Base-by-base conservation (phyloP, 805 yeast species). In the Candida yuanshanica region DNA sequence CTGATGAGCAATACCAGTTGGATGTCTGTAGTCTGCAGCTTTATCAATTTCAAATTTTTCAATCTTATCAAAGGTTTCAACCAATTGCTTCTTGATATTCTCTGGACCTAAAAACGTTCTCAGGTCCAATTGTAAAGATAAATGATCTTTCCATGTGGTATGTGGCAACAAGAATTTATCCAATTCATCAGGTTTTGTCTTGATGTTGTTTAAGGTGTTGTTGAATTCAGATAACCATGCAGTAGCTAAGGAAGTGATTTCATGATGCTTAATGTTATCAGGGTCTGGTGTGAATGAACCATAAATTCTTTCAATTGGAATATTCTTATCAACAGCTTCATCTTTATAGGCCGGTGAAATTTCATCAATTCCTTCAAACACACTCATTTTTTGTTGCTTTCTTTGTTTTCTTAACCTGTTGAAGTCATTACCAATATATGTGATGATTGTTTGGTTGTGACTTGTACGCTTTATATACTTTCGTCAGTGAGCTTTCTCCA, bases 91-190 rank as follows among this genome's bases (percentile, higher is more conserved):
- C 35, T 55, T 50, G 40, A 67, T 62, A 33, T 52, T 48, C 0
- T 55, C 55, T 7, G 57, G 49, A n/a, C 64, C 65, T 20, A 59
- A 48, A 44, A 52, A 60, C 41, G 59, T 61, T 27, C 60, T 62
- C 25, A 63, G 46, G 34, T 66, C 66, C 56, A 61, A 53, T 18
- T 56, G 50, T 24, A 66, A 49, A 14, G 59, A 46, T 26, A 64
- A 48, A 45, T 65, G 69, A 44, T 67, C 72, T 45, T 62, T 62
- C 72, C 71, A 66, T 27, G 58, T 44, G 1, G 60, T 51, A 42
- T 62, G 62, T 5, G 56, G 50, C 22, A 52, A 31, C 20, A 64
- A 38, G 21, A 62, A 48, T 38, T 51, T 43, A 34, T 52, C 59
- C 37, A 62, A 38, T 14, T 35, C 44, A 5, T 41, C 32, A 13